Evolutionary conservation across 805 yeast species (phyloP).

Genomic region (Candida multigemmis): DNA sequence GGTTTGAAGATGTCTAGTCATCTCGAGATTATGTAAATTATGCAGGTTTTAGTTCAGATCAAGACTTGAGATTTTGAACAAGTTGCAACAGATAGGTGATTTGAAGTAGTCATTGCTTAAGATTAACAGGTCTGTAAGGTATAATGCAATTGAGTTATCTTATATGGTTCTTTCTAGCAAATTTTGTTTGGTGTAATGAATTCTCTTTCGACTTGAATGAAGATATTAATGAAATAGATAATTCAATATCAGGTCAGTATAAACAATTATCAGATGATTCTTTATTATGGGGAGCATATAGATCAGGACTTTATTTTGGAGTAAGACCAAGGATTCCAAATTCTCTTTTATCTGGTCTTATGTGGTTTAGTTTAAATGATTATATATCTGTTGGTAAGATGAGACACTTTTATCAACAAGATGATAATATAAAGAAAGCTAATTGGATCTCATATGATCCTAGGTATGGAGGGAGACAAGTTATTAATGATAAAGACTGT

Average conservation of each 20-base stretch:
- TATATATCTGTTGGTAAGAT: conserved; percentile 43
- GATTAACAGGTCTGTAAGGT: too few relatives aligned
- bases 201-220: too few relatives aligned
- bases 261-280: conserved; percentile 12
- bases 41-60: too few relatives aligned
- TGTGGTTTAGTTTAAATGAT: conserved; percentile 76
- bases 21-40: too few relatives aligned
- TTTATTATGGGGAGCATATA: conserved; percentile 81
- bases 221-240: conserved; percentile 4
- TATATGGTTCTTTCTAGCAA: too few relatives aligned
- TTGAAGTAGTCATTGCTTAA: too few relatives aligned
- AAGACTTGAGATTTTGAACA: too few relatives aligned
- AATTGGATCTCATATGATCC: conserved; percentile 90
- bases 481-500: conserved; percentile 57
- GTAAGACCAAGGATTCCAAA: conserved; percentile 74
- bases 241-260: conserved; percentile 8
- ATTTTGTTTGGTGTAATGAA: too few relatives aligned
- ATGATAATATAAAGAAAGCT: conserved; percentile 60
- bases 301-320: conserved; percentile 82
- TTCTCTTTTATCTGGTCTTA: conserved; percentile 66
- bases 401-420: conserved; percentile 71
- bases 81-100: too few relatives aligned
- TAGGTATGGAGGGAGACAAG: conserved; percentile 75
- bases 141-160: too few relatives aligned
- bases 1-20: too few relatives aligned